Evolutionary conservation across 768 basidiomycete species (phyloP), one percentile per base, ranked within the genome.

Genomic region (Ramaria rubella): DNA sequence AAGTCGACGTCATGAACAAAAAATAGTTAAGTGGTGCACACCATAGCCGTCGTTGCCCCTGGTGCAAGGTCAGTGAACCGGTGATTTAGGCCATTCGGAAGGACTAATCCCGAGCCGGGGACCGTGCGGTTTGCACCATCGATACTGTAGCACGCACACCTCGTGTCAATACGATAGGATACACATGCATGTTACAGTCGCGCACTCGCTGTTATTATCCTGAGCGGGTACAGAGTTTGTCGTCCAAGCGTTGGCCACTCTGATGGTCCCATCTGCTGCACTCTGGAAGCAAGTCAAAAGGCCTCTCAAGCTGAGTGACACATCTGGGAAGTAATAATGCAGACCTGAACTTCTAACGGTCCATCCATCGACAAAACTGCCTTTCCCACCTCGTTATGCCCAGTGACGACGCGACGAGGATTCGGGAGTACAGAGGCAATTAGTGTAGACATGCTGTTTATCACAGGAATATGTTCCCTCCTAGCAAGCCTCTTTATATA

Each of bases 31-130:
- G 5, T 24, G 2, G 38, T 44, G 57, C 72, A 57, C 58, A 82
- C 81, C 78, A 80, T 77, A 5, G 78, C 70, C 21, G 75, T 76
- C 11, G 64, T 67, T 34, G 66, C 72, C 4, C 80, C 80, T 38
- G 82, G 82, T 5, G 75, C 78, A 4, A 84, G 66, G 44, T 82
- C 81, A 1, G 81, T 83, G 46, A 74, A 75, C 44, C 75, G 73
- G 21, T 80, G 61, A 57, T 77, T 79, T 6, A 78, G 75, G 11
- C 80, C 80, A 30, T 63, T 69, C 4, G 70, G 70, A 40, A 76
- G 71, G n/a, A 68, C 61, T 15, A 83, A 67, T 1, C 77, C 75
- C 31, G 77, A 66, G 59, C 76, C 58, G 75, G 17, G 64, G 57
- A n/a, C 68, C 27, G 58, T 57, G 29, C 81, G 73, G 12, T 61